Conservation (phyloP, 306 rosid genomes). For the Malus orientalis region DNA sequence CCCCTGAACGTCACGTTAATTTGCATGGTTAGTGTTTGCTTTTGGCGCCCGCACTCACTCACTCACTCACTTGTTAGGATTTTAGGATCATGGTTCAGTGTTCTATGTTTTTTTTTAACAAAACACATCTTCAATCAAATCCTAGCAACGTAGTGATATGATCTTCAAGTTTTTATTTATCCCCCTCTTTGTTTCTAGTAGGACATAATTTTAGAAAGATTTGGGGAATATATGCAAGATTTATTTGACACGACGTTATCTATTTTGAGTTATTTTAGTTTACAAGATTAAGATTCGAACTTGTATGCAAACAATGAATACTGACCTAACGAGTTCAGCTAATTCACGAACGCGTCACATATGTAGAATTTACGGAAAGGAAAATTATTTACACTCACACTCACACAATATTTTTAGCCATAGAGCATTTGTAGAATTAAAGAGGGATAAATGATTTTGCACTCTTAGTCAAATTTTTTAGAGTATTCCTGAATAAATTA, state of each 20-base stretch:
- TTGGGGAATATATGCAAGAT: slow-evolving; percentile 40
- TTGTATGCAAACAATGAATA: rapidly evolving
- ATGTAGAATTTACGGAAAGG: neutral
- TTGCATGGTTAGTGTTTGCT: slow-evolving; percentile 2
- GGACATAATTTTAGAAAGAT: slow-evolving; percentile 30
- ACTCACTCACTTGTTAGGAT: slow-evolving; percentile 26
- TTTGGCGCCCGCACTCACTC: slow-evolving; percentile 9
- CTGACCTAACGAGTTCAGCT: no score
- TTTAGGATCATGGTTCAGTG: slow-evolving; percentile 38
- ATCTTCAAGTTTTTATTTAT: slow-evolving; percentile 3
- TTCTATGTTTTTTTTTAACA: slow-evolving; percentile 18
- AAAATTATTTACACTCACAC: no score
- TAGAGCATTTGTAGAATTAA: no score
- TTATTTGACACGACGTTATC: neutral
- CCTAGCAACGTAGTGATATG: neutral
- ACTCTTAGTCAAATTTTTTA: no score
- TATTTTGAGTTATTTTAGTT: neutral
- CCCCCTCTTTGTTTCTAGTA: slow-evolving; percentile 17
- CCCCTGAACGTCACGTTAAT: slow-evolving; percentile 16
- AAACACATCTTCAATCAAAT: slow-evolving; percentile 24
- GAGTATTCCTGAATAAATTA: no score
- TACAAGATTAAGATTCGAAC: no score
- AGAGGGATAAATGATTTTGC: no score
- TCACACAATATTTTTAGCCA: no score
- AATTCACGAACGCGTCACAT: no score